Evolutionary conservation across 768 basidiomycete genomes (phyloP).

Genomic region (Phlebiopsis gigantea): DNA sequence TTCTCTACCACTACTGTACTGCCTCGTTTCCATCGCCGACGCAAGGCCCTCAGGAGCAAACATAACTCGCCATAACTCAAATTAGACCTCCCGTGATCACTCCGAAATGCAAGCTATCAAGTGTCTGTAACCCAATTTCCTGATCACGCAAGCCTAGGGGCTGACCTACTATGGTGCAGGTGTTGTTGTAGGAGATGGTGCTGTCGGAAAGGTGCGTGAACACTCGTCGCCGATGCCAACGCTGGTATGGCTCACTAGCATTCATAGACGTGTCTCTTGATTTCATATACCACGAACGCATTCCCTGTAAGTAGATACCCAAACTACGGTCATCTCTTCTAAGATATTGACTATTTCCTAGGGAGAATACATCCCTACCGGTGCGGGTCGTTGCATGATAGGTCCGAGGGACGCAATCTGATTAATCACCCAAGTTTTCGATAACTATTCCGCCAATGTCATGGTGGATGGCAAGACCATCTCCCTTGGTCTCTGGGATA

Average conservation of each 20-base stretch:
- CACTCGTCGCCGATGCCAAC: constrained; percentile 5
- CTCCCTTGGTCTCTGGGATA: constrained; percentile 98
- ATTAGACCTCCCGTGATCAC: constrained; percentile 22
- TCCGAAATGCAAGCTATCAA: constrained; percentile 83
- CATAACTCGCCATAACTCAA: constrained; percentile 11
- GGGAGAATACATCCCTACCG: constrained; percentile 97
- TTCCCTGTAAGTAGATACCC: constrained; percentile 66
- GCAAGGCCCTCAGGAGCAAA: constrained; percentile 11
- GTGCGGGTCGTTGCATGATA: constrained; percentile 32
- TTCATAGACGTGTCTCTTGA: constrained; percentile 90
- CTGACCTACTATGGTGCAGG: constrained; percentile 46
- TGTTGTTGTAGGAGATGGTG: constrained; percentile 98
- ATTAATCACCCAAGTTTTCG: constrained; percentile 65
- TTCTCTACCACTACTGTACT: not conserved
- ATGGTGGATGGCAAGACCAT: constrained; percentile 99
- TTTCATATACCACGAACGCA: constrained; percentile 98
- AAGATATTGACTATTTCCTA: constrained; percentile 26
- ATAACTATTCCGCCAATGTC: constrained; percentile 98
- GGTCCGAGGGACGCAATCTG: constrained; percentile 9
- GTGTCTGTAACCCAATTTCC: constrained; percentile 46
- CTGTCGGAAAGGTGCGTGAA: constrained; percentile 85
- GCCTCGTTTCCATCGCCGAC: constrained; percentile 1
- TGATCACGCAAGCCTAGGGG: constrained; percentile 10
- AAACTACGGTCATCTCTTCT: constrained; percentile 9
- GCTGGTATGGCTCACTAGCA: constrained; percentile 17